phyloP scores from a whole-genome alignment of 2,329 filamentous ascomycete genomes.

The Cytospora piceicola region DNA sequence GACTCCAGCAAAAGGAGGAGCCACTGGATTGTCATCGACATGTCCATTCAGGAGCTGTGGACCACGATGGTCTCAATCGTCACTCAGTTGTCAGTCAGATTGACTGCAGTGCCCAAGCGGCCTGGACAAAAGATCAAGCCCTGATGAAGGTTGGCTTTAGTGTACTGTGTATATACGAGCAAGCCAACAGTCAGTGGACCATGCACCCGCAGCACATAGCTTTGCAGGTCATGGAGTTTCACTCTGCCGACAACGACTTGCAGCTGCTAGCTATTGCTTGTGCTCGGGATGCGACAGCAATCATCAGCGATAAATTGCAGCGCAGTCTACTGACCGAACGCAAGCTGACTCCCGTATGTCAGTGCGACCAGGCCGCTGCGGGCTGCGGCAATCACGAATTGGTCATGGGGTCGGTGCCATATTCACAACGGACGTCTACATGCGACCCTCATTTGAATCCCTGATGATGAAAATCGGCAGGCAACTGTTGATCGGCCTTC shows the following conservation, averaged over 20 bases:
- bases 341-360: background rate
- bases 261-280: background rate
- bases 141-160: background rate
- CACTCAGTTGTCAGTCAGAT: background rate
- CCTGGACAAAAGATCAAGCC: too few relatives aligned
- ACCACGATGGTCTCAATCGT: background rate
- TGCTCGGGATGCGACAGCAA: background rate
- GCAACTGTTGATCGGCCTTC: constrained; percentile 20
- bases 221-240: background rate
- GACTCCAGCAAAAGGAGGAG: constrained; percentile 1
- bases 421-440: background rate
- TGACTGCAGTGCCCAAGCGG: background rate
- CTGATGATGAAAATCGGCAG: constrained; percentile 27
- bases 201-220: background rate
- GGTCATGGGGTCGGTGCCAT: background rate
- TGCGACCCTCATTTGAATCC: constrained; percentile 16
- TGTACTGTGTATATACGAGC: background rate
- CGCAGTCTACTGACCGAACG: background rate
- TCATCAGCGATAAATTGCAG: background rate
- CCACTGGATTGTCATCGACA: constrained; percentile 6
- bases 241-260: background rate
- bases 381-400: background rate
- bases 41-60: constrained; percentile 1
- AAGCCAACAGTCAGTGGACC: background rate
- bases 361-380: background rate